phyloP scores from a whole-genome alignment of 352 stramenopile species.

The Globisporangium paddicum region DNA sequence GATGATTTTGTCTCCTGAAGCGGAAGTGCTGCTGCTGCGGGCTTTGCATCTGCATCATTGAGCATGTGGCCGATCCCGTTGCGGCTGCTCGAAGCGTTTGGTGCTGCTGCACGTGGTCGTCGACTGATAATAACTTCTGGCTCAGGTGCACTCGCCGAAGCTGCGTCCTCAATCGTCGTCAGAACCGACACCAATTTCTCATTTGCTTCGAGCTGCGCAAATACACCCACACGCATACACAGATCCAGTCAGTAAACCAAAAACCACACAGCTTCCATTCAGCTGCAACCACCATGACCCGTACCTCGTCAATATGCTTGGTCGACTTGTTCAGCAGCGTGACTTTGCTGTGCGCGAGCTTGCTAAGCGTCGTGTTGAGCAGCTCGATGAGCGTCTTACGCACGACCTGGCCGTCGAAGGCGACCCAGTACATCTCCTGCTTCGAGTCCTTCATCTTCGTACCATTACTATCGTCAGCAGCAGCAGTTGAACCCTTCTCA shows the following conservation, averaged over 20 bases:
- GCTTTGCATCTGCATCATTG: slow-evolving; percentile 6
- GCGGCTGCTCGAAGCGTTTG: background rate
- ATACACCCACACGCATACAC: background rate
- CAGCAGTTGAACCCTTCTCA: slow-evolving; percentile 1
- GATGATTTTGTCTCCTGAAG: background rate
- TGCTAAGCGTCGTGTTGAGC: slow-evolving; percentile 40
- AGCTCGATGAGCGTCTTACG: slow-evolving; percentile 54
- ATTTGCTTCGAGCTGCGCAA: slow-evolving; percentile 8
- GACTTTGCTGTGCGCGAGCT: slow-evolving; percentile 26
- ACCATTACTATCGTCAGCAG: background rate
- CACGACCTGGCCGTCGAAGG: slow-evolving; percentile 58
- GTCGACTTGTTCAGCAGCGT: slow-evolving; percentile 26
- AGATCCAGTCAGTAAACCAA: background rate
- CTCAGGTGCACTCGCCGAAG: background rate
- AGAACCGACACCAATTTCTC: slow-evolving; percentile 14
- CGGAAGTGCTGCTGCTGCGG: background rate
- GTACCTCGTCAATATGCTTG: slow-evolving; percentile 16
- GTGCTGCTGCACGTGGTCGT: background rate
- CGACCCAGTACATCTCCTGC: slow-evolving; percentile 59
- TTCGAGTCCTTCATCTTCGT: slow-evolving; percentile 14
- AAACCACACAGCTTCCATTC: background rate
- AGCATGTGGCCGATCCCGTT: slow-evolving; percentile 9
- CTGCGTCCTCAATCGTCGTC: background rate
- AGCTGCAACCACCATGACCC: background rate
- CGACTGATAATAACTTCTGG: background rate